phyloP scores from a whole-genome alignment of 495 filamentous ascomycete species.

The Penicillium mononematosum region DNA sequence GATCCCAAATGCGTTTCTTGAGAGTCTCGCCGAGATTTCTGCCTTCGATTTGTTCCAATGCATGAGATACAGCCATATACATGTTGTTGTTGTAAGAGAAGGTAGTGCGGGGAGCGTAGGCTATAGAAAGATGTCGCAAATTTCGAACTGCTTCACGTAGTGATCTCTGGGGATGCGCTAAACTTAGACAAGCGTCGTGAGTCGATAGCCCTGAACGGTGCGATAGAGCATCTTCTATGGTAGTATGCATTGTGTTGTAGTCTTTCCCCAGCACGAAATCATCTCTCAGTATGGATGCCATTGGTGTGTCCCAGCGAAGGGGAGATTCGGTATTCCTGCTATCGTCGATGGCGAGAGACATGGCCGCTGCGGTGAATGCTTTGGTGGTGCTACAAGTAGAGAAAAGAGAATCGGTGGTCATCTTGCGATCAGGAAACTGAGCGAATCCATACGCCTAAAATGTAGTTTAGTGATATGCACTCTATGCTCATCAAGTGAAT shows the following conservation, averaged over 20 bases:
- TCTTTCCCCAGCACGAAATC: constrained; percentile 51
- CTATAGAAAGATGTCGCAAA: constrained; percentile 46
- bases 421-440: constrained; percentile 31
- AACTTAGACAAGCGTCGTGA: constrained; percentile 34
- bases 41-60: constrained; percentile 31
- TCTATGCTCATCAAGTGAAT: constrained; percentile 29
- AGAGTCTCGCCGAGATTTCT: constrained; percentile 44
- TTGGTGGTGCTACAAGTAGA: constrained; percentile 53
- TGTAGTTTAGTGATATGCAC: constrained; percentile 40
- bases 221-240: constrained; percentile 51
- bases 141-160: constrained; percentile 34
- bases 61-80: constrained; percentile 46
- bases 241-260: constrained; percentile 45
- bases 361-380: constrained; percentile 50
- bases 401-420: constrained; percentile 44
- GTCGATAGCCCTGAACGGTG: constrained; percentile 51
- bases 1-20: constrained; percentile 43
- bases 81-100: constrained; percentile 56
- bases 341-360: constrained; percentile 46
- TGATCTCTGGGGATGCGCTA: constrained; percentile 14
- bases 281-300: constrained; percentile 46
- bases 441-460: constrained; percentile 51
- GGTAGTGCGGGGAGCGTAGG: constrained; percentile 34
- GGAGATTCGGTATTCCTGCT: constrained; percentile 23
- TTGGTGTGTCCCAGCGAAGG: constrained; percentile 48